Percentiles rank a stretch among this genome's conserved stretches.
phyloP scores from a whole-genome alignment of 345 rosid genomes.

The Cardamine chenopodiifolia region DNA sequence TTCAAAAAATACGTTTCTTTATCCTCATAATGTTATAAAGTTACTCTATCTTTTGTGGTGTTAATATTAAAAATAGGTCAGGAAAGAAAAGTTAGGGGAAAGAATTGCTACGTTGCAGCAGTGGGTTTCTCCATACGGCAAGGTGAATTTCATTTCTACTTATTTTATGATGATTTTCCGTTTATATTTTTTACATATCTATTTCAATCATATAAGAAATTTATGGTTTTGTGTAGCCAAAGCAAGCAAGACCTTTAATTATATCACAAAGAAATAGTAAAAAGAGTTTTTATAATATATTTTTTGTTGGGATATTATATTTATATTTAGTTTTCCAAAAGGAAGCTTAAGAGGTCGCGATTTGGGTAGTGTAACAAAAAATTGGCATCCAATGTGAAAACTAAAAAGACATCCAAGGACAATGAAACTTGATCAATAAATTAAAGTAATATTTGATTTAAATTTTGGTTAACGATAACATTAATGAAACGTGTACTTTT shows the following conservation, averaged over 20 bases:
- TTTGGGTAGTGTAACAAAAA: slow-evolving; percentile 38
- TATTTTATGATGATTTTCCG: not conserved
- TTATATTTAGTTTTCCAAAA: slow-evolving; percentile 33
- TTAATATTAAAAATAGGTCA: slow-evolving; percentile 41
- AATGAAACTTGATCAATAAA: slow-evolving; percentile 32
- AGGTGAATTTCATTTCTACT: slow-evolving; percentile 48
- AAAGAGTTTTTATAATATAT: not conserved
- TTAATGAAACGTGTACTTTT: slow-evolving; percentile 19
- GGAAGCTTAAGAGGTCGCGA: slow-evolving; percentile 45
- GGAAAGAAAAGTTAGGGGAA: slow-evolving; percentile 80
- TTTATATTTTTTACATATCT: no score
- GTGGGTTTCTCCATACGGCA: slow-evolving; percentile 91
- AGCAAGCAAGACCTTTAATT: slow-evolving; percentile 8
- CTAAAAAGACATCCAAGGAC: slow-evolving; percentile 36
- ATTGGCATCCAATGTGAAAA: slow-evolving; percentile 42
- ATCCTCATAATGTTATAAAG: not conserved
- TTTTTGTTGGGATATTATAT: not conserved
- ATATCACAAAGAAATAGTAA: not conserved
- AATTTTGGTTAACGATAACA: slow-evolving; percentile 1
- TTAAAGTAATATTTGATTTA: slow-evolving; percentile 9
- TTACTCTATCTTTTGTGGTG: not conserved
- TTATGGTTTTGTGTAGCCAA: slow-evolving; percentile 10
- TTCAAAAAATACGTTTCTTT: not conserved
- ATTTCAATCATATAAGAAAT: not conserved
- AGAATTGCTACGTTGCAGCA: slow-evolving; percentile 78